These are phyloP conservation scores for Cephalotrichum gorgonifer DNA, from an alignment of 2,329 filamentous ascomycete species.

Conservation along the genomic window DNA sequence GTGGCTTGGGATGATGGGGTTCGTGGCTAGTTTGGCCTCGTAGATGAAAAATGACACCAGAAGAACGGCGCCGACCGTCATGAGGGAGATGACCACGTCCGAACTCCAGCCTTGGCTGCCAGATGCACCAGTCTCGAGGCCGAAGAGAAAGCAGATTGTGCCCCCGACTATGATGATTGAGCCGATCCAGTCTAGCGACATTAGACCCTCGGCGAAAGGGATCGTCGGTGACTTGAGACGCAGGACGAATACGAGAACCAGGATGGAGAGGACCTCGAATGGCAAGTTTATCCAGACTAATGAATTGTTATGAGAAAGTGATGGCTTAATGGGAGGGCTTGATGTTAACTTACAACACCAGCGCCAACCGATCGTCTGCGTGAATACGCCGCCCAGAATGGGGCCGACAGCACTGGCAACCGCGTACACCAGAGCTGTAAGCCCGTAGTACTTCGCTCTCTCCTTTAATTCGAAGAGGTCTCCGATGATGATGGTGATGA, in stretches of 20 bases:
- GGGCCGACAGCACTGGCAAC: constrained; percentile 57
- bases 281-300: constrained; percentile 2
- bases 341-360: constrained; percentile 1
- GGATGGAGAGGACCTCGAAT: constrained; percentile 41
- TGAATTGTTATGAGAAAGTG: not conserved
- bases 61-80: constrained; percentile 44
- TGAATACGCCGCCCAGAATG: constrained; percentile 59
- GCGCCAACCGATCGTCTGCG: constrained; percentile 15
- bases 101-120: constrained; percentile 60
- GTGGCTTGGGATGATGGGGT: constrained; percentile 66
- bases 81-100: constrained; percentile 43
- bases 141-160: constrained; percentile 55
- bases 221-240: constrained; percentile 45
- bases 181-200: constrained; percentile 63
- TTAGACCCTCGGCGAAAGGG: constrained; percentile 52
- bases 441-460: constrained; percentile 63
- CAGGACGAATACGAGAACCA: constrained; percentile 52
- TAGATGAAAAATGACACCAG: constrained; percentile 57
- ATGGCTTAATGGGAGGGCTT: not conserved
- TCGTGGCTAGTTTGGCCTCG: constrained; percentile 54
- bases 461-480: constrained; percentile 22
- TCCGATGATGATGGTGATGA: constrained; percentile 54
- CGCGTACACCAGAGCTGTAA: constrained; percentile 61
- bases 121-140: constrained; percentile 52
- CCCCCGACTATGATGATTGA: constrained; percentile 57